These are phyloP conservation scores for Chalciporus piperatus DNA, from an alignment of 768 basidiomycete species.

Conservation along the genomic window DNA sequence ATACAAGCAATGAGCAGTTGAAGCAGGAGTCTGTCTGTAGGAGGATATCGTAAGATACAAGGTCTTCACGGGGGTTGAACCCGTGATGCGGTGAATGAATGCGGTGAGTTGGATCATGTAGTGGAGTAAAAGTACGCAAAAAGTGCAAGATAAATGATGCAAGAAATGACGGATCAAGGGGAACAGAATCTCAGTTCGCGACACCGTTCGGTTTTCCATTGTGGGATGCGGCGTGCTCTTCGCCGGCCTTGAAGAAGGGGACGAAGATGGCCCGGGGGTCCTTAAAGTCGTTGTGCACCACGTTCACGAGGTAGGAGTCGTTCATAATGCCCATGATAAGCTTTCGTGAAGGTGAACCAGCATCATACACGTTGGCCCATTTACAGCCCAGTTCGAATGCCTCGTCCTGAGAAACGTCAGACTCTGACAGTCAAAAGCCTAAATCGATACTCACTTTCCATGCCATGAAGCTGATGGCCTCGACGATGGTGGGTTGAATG, in stretches of 20 bases:
- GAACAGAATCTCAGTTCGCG: conserved; percentile 16
- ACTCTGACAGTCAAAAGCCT: background rate
- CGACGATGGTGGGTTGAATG: conserved; percentile 93
- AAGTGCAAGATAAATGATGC: background rate
- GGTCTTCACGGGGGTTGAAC: conserved; percentile 84
- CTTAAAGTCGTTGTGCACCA: conserved; percentile 96
- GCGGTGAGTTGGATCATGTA: conserved; percentile 31
- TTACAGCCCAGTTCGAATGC: conserved; percentile 89
- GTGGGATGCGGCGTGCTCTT: conserved; percentile 47
- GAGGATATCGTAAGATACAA: conserved; percentile 23
- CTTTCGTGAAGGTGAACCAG: conserved; percentile 68
- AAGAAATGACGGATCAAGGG: background rate
- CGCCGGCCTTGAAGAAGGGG: conserved; percentile 79
- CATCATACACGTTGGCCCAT: conserved; percentile 87
- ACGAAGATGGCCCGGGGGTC: conserved; percentile 79
- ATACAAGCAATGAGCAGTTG: conserved; percentile 29
- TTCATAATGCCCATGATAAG: conserved; percentile 81
- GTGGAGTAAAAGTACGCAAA: background rate
- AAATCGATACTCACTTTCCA: conserved; percentile 69
- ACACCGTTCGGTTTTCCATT: conserved; percentile 40
- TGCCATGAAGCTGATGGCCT: conserved; percentile 97
- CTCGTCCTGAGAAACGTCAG: conserved; percentile 63
- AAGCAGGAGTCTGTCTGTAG: conserved; percentile 15
- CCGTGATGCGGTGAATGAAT: conserved; percentile 47
- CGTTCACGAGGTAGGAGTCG: conserved; percentile 82